Percentiles rank a stretch among this genome's conserved stretches.
These are phyloP conservation scores for Uronychia binucleata DNA, from an alignment of 73 alveolate species.

Conservation along the genomic window DNA sequence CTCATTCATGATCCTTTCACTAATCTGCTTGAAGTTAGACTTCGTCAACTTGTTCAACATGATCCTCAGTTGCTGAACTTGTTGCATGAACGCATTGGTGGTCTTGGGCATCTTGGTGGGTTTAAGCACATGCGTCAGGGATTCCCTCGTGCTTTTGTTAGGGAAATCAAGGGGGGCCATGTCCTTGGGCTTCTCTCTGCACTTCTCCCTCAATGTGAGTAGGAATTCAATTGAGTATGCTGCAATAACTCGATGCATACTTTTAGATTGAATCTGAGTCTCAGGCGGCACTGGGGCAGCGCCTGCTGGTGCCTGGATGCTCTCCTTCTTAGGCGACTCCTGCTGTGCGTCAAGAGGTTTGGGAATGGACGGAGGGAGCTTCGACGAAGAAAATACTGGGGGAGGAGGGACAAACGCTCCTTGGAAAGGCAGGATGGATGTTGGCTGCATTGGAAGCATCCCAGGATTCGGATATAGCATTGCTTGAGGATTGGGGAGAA, in stretches of 20 bases:
- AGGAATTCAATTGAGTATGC: slow-evolving; percentile 37
- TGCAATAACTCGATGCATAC: not conserved
- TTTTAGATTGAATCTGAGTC: not conserved
- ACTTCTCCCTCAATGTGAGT: slow-evolving; percentile 6
- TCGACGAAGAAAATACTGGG: not conserved
- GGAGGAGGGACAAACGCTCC: not conserved
- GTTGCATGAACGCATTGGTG: slow-evolving; percentile 2
- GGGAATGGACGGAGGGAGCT: no score
- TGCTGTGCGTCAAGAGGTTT: no score
- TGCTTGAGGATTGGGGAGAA: not conserved
- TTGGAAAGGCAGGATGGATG: not conserved
- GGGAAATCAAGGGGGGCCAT: slow-evolving; percentile 53
- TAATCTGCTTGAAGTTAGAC: slow-evolving; percentile 19
- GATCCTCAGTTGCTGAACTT: slow-evolving; percentile 36
- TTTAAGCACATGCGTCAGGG: not conserved
- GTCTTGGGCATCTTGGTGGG: not conserved
- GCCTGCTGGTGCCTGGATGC: not conserved
- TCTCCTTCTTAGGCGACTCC: not conserved
- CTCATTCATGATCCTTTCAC: slow-evolving; percentile 21
- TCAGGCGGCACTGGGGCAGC: not conserved
- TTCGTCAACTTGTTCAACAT: slow-evolving; percentile 29
- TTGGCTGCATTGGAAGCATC: not conserved
- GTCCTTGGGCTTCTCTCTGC: slow-evolving; percentile 27
- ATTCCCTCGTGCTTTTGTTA: slow-evolving; percentile 15
- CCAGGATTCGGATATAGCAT: not conserved